Conservation (phyloP, 108 stramenopile species). For the Epithemia pelagica region DNA sequence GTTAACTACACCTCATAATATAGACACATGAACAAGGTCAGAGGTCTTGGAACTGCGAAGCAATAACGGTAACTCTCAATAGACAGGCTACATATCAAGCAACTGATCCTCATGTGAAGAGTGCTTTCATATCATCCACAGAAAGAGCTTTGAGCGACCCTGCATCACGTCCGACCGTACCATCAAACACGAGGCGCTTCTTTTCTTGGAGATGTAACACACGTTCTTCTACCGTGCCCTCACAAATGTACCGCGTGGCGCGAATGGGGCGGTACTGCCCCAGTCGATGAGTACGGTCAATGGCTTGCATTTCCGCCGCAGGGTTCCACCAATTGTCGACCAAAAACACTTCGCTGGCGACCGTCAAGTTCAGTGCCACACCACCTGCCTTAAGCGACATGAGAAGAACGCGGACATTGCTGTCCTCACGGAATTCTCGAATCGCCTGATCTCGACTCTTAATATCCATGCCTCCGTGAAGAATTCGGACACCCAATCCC, state of each 20-base stretch:
- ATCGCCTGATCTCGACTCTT: conserved; percentile 77
- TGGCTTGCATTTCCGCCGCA: conserved; percentile 97
- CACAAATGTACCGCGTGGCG: conserved; percentile 92
- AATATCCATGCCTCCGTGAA: conserved; percentile 92
- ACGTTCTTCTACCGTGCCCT: conserved; percentile 95
- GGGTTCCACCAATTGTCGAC: conserved; percentile 93
- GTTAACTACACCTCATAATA: too few species aligned
- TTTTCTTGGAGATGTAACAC: conserved; percentile 96
- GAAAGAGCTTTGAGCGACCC: conserved; percentile 78
- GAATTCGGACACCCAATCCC: conserved; percentile 68
- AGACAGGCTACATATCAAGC: too few species aligned
- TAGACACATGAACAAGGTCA: too few species aligned
- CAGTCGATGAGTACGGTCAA: conserved; percentile 95
- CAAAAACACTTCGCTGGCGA: conserved; percentile 89
- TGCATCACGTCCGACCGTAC: conserved; percentile 89
- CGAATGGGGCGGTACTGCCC: conserved; percentile 92
- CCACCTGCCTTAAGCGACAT: conserved; percentile 97
- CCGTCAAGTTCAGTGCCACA: conserved; percentile 92
- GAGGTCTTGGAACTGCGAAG: too few species aligned
- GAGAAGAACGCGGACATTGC: conserved; percentile 78
- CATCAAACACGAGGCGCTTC: conserved; percentile 94
- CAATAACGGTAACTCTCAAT: too few species aligned
- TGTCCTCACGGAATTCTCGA: conserved; percentile 81
- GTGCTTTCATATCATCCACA: conserved; percentile 81
- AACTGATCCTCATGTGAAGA: conserved; percentile 52